A percentile compares a stretch with the other conserved stretches of the same genome.
phyloP scores from a whole-genome alignment of 805 yeast genomes.

The Yamadazyma akitaensis region DNA sequence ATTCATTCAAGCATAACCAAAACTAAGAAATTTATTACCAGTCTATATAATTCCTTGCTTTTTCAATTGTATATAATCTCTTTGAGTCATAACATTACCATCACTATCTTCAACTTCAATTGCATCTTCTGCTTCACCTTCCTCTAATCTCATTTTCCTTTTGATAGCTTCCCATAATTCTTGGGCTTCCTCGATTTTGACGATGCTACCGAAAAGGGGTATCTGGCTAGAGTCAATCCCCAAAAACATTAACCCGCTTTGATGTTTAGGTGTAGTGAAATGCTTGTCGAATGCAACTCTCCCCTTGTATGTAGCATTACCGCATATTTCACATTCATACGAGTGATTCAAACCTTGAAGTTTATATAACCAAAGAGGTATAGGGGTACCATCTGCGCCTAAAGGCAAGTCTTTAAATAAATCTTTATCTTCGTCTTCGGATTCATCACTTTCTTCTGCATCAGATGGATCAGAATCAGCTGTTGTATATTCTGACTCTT shows the following conservation, averaged over 20 bases:
- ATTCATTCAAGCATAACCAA: too few relatives aligned
- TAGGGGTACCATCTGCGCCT: constrained; percentile 88
- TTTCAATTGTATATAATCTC: constrained; percentile 79
- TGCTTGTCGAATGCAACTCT: constrained; percentile 69
- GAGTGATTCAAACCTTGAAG: constrained; percentile 77
- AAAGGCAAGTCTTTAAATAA: constrained; percentile 64
- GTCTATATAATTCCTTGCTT: constrained; percentile 74
- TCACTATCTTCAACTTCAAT: constrained; percentile 88
- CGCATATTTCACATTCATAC: constrained; percentile 84
- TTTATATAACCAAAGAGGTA: constrained; percentile 91
- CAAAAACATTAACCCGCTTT: constrained; percentile 66
- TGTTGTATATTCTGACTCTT: constrained; percentile 39
- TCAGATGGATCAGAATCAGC: constrained; percentile 25
- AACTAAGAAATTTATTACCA: too few relatives aligned
- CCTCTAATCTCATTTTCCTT: constrained; percentile 31
- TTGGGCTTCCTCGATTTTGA: constrained; percentile 64
- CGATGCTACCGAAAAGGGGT: constrained; percentile 57
- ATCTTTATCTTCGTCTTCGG: constrained; percentile 23
- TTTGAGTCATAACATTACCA: constrained; percentile 87
- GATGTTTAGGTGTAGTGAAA: constrained; percentile 68
- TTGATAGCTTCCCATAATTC: constrained; percentile 51
- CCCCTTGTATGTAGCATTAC: constrained; percentile 70
- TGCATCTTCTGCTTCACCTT: constrained; percentile 47
- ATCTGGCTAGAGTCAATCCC: constrained; percentile 57
- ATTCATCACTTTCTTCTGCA: constrained; percentile 16